Evolutionary conservation across 345 rosid species (phyloP).

Genomic region (Clarkia xantiana): DNA sequence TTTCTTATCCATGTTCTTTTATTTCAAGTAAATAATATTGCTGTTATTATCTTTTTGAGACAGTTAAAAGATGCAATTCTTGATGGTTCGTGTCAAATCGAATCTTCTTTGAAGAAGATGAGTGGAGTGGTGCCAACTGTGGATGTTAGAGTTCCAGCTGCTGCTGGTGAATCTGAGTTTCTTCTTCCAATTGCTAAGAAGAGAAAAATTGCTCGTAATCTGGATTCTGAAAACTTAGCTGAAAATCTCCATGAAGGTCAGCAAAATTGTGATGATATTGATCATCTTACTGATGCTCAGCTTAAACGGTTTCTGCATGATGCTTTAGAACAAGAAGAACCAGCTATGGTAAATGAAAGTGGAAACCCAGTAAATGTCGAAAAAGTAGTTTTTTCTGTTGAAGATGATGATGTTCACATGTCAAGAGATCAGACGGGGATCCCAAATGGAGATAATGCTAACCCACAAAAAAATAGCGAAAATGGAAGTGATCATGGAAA

Average conservation of each 20-base stretch:
- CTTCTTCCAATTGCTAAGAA: conserved; percentile 15
- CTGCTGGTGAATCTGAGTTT: conserved; percentile 7
- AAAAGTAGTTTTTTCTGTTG: conserved; percentile 3
- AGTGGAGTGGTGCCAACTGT: conserved; percentile 20
- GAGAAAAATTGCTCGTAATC: too few relatives aligned
- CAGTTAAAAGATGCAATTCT: conserved; percentile 38
- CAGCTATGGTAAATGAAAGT: conserved; percentile 1
- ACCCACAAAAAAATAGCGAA: conserved; percentile 6
- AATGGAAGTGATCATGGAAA: conserved; percentile 5
- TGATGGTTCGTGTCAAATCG: conserved; percentile 14
- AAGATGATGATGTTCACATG: conserved; percentile 7
- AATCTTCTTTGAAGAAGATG: conserved; percentile 19
- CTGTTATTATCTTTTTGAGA: conserved; percentile 5
- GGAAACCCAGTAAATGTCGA: not conserved
- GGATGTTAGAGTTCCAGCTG: conserved; percentile 2
- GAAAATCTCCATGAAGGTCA: too few relatives aligned
- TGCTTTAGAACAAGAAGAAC: not conserved
- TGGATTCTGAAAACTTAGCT: too few relatives aligned
- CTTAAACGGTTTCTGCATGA: conserved; percentile 13
- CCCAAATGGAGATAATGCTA: conserved; percentile 7
- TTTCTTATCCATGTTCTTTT: conserved; percentile 5
- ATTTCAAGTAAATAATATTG: conserved; percentile 4
- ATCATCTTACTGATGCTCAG: not conserved
- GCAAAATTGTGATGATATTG: too few relatives aligned
- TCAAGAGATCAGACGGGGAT: conserved; percentile 9